A percentile compares a stretch with the other conserved stretches of the same genome.
Conservation (phyloP, 1,284 basidiomycete species). For the Cystobasidiaceae sp. region DNA sequence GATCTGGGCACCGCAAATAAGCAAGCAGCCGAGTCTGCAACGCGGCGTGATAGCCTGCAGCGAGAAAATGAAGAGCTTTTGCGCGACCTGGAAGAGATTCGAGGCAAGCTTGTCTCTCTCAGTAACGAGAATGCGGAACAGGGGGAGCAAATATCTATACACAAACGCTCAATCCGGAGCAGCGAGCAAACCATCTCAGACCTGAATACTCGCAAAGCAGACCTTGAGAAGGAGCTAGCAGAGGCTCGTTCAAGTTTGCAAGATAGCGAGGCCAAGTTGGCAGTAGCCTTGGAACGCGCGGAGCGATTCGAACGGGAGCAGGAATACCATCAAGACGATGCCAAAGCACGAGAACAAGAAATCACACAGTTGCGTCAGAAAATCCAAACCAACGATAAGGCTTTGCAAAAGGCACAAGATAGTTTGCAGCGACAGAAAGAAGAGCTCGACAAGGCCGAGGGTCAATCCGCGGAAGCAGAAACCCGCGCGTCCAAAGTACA, state of each 20-base stretch:
- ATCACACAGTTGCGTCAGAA: not conserved
- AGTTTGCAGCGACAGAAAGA: conserved; percentile 19
- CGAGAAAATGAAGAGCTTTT: conserved; percentile 33
- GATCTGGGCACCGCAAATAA: not conserved
- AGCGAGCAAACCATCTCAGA: conserved; percentile 10
- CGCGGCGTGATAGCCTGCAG: conserved; percentile 26
- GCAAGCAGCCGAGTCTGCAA: not conserved
- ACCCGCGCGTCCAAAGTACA: no score
- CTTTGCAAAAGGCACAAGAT: conserved; percentile 10
- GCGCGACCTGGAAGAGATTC: conserved; percentile 32
- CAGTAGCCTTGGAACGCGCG: conserved; percentile 5
- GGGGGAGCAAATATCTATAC: conserved; percentile 12
- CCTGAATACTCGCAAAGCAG: conserved; percentile 18
- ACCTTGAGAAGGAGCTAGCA: conserved; percentile 19
- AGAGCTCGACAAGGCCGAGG: conserved; percentile 13
- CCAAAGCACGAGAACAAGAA: conserved; percentile 19
- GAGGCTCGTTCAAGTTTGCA: conserved; percentile 7
- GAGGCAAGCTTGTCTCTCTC: conserved; percentile 27
- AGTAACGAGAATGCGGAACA: conserved; percentile 20
- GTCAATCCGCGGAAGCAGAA: not conserved
- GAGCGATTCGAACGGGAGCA: conserved; percentile 17
- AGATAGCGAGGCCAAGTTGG: conserved; percentile 31
- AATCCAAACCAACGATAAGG: not conserved
- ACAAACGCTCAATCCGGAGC: conserved; percentile 22
- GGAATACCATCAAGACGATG: conserved; percentile 16